Percentiles rank a stretch among this genome's conserved stretches.
phyloP scores from a whole-genome alignment of 352 stramenopile species.

The Globisporangium mamillatum region DNA sequence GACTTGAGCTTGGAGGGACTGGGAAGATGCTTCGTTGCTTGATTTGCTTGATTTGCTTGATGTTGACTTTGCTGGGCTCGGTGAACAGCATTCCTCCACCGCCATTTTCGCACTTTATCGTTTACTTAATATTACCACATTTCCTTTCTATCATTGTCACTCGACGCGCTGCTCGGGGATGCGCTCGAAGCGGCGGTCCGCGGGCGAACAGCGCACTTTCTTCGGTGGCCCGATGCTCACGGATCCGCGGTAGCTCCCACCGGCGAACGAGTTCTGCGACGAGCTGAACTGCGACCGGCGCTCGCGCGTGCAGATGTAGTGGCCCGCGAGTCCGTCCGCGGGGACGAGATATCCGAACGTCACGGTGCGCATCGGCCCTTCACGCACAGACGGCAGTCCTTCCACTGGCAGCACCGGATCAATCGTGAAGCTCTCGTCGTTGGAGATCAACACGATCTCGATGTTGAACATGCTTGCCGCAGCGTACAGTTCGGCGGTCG shows the following conservation, averaged over 20 bases:
- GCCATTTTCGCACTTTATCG: background rate
- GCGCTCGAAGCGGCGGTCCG: slow-evolving; percentile 52
- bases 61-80: background rate
- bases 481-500: slow-evolving; percentile 73
- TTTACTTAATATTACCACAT: background rate
- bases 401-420: slow-evolving; percentile 68
- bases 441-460: slow-evolving; percentile 76
- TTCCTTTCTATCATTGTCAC: slow-evolving; percentile 22
- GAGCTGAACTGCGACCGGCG: slow-evolving; percentile 34
- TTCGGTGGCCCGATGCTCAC: slow-evolving; percentile 70
- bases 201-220: slow-evolving; percentile 37
- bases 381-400: slow-evolving; percentile 55
- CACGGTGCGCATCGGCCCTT: slow-evolving; percentile 48
- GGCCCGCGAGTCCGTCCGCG: slow-evolving; percentile 55
- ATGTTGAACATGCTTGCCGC: slow-evolving; percentile 83
- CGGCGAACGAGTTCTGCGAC: slow-evolving; percentile 61
- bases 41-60: background rate
- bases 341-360: slow-evolving; percentile 78
- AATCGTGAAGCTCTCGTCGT: slow-evolving; percentile 81
- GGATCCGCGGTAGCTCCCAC: slow-evolving; percentile 72
- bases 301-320: slow-evolving; percentile 82
- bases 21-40: background rate
- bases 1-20: background rate
- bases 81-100: background rate
- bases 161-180: slow-evolving; percentile 66